phyloP scores from a whole-genome alignment of 2,329 filamentous ascomycete genomes.

The Botrytis pseudocinerea region DNA sequence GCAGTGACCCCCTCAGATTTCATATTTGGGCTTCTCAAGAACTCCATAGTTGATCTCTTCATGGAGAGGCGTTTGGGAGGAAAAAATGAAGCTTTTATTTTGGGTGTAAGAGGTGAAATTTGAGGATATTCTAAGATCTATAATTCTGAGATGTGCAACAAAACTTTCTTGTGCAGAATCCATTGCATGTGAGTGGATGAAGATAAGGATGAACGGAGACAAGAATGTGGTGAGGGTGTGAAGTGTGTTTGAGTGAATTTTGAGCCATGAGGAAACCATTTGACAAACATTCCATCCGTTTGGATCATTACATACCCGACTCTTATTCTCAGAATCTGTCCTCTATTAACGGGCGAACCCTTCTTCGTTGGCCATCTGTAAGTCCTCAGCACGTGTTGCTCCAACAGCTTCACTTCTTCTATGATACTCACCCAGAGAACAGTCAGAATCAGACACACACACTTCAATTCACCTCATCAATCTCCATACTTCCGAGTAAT shows the following conservation, averaged over 20 bases:
- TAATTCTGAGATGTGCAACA: not conserved
- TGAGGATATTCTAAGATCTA: not conserved
- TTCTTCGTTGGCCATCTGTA: not conserved
- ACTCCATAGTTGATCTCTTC: not conserved
- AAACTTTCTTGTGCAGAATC: not conserved
- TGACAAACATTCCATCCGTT: not conserved
- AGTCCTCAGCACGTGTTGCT: not conserved
- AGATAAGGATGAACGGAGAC: not conserved
- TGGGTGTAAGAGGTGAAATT: not conserved
- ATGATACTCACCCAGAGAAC: not conserved
- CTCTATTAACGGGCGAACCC: not conserved
- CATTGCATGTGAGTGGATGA: not conserved
- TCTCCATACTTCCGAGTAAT: no score
- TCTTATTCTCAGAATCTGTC: not conserved
- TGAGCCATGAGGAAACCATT: accelerated
- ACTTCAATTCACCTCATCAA: no score
- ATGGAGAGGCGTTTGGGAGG: not conserved
- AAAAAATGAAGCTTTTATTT: not conserved
- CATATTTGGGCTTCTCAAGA: not conserved
- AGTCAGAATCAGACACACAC: not conserved
- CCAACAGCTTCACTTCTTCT: not conserved
- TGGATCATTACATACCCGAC: no score
- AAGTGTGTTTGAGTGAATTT: not conserved
- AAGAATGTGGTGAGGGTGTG: not conserved
- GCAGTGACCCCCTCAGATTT: not conserved